phyloP scores from a whole-genome alignment of 2,329 filamentous ascomycete genomes.

The Cylindrodendrum hubeiense region DNA sequence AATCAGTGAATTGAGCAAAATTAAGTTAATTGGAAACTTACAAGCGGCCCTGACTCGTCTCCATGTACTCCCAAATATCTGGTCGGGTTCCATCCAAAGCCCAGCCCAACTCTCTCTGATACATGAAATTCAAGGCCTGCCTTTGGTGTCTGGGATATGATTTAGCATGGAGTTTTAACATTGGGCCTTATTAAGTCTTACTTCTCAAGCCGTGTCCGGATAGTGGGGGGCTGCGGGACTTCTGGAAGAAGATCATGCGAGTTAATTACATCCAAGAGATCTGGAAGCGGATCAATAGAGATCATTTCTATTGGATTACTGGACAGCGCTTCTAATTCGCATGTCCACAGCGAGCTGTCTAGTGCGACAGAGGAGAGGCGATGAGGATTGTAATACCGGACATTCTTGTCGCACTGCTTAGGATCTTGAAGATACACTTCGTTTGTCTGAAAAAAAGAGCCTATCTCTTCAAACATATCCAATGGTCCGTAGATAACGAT shows the following conservation, averaged over 20 bases:
- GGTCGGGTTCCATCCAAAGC: not conserved
- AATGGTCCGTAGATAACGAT: constrained; percentile 41
- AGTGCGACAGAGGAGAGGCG: not conserved
- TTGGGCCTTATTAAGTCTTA: not conserved
- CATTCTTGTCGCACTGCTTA: not conserved
- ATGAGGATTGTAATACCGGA: constrained; percentile 4
- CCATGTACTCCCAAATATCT: constrained; percentile 7
- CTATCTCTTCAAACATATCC: constrained; percentile 6
- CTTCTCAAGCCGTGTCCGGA: not conserved
- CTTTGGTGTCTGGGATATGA: not conserved
- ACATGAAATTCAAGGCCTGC: not conserved
- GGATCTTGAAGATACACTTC: constrained; percentile 6
- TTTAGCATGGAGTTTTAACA: not conserved
- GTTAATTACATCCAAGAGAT: no score
- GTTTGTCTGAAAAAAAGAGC: not conserved
- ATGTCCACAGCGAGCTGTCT: no score
- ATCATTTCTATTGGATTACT: not conserved
- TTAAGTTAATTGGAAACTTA: not conserved
- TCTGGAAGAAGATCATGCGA: no score
- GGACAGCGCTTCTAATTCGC: not conserved
- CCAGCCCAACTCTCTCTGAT: not conserved
- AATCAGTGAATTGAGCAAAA: not conserved
- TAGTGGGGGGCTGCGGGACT: no score
- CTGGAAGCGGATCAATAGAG: no score
- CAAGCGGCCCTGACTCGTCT: not conserved